phyloP scores from a whole-genome alignment of 495 filamentous ascomycete species.

The Polyplosphaeria fusca region DNA sequence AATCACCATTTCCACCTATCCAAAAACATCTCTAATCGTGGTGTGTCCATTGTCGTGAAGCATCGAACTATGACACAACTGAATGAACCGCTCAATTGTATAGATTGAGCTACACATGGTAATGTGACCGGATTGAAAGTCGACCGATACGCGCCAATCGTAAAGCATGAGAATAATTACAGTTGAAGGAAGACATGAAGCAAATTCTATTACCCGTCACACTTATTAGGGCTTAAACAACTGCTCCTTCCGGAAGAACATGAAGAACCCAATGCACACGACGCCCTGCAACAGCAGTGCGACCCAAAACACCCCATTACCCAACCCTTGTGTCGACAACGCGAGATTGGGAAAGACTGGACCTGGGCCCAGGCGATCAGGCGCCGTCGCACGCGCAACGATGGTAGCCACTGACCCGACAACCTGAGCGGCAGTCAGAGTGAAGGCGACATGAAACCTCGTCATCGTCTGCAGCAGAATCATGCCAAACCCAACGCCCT shows the following conservation, averaged over 20 bases:
- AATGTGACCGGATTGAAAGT: too few relatives aligned
- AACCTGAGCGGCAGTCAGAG: slow-evolving; percentile 55
- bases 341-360: slow-evolving; percentile 61
- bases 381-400: slow-evolving; percentile 55
- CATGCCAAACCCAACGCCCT: slow-evolving; percentile 63
- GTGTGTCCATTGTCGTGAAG: too few relatives aligned
- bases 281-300: slow-evolving; percentile 58
- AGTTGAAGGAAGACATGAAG: too few relatives aligned
- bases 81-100: too few relatives aligned
- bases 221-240: slow-evolving; percentile 60
- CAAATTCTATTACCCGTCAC: too few relatives aligned
- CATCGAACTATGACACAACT: too few relatives aligned
- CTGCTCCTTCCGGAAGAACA: slow-evolving; percentile 72
- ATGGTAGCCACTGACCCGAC: slow-evolving; percentile 57
- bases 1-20: too few relatives aligned
- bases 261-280: slow-evolving; percentile 64
- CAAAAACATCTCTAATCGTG: too few relatives aligned
- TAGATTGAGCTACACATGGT: too few relatives aligned
- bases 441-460: slow-evolving; percentile 56
- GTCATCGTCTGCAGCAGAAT: slow-evolving; percentile 61
- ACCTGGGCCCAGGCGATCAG: slow-evolving; percentile 59
- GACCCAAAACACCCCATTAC: slow-evolving; percentile 65
- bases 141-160: too few relatives aligned
- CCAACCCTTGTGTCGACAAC: slow-evolving; percentile 47
- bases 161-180: too few relatives aligned